Conservation (phyloP, 768 basidiomycete species). For the Boletus eberwhitei region DNA sequence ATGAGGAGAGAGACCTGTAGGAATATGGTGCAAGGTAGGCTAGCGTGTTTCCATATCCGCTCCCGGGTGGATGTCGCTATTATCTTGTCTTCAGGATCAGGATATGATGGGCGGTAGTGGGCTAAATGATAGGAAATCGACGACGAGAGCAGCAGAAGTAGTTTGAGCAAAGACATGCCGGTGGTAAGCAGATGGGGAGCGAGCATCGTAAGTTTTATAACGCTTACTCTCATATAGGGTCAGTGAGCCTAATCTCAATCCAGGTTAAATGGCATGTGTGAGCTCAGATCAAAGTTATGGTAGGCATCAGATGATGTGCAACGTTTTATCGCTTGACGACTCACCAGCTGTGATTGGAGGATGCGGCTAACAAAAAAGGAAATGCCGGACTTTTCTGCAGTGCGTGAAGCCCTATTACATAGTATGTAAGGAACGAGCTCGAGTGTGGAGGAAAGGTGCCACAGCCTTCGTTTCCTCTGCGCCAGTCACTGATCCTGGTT, state of each 20-base stretch:
- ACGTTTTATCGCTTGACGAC: too few species aligned
- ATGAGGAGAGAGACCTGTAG: not conserved
- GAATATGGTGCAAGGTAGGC: not conserved
- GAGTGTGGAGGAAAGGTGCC: too few species aligned
- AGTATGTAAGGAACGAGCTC: too few species aligned
- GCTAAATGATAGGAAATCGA: slow-evolving; percentile 4
- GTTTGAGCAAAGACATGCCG: slow-evolving; percentile 8
- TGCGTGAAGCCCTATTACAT: too few species aligned
- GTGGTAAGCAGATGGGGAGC: not conserved
- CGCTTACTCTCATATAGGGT: not conserved
- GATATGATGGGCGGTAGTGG: not conserved
- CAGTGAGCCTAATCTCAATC: not conserved
- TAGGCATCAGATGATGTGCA: too few species aligned
- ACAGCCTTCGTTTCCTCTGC: too few species aligned
- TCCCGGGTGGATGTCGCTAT: slow-evolving; percentile 1
- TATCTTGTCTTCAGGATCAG: slow-evolving; percentile 1
- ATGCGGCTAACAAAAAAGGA: too few species aligned
- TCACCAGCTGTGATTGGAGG: too few species aligned
- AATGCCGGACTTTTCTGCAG: too few species aligned
- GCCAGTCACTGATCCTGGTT: too few species aligned
- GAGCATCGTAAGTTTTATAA: not conserved
- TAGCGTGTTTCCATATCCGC: slow-evolving; percentile 1
- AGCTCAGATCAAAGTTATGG: too few species aligned
- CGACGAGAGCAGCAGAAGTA: slow-evolving; percentile 5
- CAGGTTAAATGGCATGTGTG: too few species aligned